Evolutionary conservation across 1,284 basidiomycete genomes (phyloP), one percentile per base, ranked within the genome.

Genomic region (Fomitopsis schrenkii): DNA sequence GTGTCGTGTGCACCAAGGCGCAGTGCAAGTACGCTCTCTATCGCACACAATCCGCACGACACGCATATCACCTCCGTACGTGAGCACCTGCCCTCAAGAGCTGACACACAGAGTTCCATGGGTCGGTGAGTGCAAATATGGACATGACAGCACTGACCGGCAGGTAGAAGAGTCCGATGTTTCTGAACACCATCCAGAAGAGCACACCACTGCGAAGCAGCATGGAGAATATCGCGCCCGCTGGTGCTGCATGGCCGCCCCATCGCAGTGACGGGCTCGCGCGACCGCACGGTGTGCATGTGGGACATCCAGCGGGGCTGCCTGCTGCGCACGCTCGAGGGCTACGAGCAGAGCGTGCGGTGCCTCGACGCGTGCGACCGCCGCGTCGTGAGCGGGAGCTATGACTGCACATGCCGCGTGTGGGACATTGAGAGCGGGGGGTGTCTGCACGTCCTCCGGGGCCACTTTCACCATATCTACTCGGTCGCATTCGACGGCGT

Each of bases 391-490:
- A 95, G 92, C 66, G 95, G 94, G 42, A 94, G 93, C 71, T 97
- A 97, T 74, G 95, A 97, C 74, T 81, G 83, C 58, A 95, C 88
- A 15, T 91, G 88, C 69, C 80, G 93, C 62, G 88, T 95, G 62
- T 70, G 92, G 76, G 68, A 74, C 62, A 64, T 72, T 12, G 93
- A 95, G 68, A 94, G 90, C 0, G 93, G 94, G 12, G 84, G 88
- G 70, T 97, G 95, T 72, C 67, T 97, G 44, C 91, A 93, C 62
- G 84, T 94, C 26, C 85, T 98, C 44, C 72, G 83, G n/a, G 97
- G 97, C 0, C 97, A 99, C 74, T 87, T 88, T 64, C 90, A 94
- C 71, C 93, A 97, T 75, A 93, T 99, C 44, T 98, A 98, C 72
- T 88, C 91, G 0, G 90, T 98, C 28, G 94, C 95, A 0, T 98